Evolutionary conservation across 148 eudicot species (phyloP).

Genomic region (Rhododendron henanense): DNA sequence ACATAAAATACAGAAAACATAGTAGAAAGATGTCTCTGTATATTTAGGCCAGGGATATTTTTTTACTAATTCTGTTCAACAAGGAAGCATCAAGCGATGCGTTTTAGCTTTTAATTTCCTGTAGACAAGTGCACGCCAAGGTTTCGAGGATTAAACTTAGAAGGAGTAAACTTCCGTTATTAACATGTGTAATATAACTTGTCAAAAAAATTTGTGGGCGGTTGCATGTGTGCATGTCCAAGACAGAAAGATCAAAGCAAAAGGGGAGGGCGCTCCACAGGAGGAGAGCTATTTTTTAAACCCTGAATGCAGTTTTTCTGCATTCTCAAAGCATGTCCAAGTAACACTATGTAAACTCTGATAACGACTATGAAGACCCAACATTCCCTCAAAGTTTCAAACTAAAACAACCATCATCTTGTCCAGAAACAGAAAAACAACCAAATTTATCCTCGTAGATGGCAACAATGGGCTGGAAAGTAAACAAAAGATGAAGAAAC

Average conservation of each 20-base stretch:
- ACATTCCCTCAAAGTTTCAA: not conserved
- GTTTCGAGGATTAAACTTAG: not conserved
- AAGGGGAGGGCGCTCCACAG: not conserved
- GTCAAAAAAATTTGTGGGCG: not conserved
- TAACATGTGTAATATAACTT: not conserved
- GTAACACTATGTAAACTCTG: not conserved
- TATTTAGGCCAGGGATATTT: no score
- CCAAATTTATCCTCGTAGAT: not conserved
- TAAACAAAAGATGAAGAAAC: not conserved
- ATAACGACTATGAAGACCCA: not conserved
- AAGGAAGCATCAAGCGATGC: not conserved
- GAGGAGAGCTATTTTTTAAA: not conserved
- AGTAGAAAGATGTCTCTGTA: not conserved
- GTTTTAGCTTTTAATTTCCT: not conserved
- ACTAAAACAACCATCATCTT: not conserved
- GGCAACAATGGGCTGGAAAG: not conserved
- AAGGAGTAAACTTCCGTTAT: not conserved
- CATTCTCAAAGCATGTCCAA: not conserved
- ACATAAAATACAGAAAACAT: not conserved
- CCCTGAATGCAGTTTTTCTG: not conserved
- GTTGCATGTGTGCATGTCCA: not conserved
- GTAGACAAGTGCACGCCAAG: not conserved
- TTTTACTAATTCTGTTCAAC: not conserved
- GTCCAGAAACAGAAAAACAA: not conserved
- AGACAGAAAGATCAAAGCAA: not conserved